Percentiles rank a stretch among this genome's conserved stretches.
Conservation (phyloP, 768 basidiomycete species). For the Hypsizygus marmoreus region DNA sequence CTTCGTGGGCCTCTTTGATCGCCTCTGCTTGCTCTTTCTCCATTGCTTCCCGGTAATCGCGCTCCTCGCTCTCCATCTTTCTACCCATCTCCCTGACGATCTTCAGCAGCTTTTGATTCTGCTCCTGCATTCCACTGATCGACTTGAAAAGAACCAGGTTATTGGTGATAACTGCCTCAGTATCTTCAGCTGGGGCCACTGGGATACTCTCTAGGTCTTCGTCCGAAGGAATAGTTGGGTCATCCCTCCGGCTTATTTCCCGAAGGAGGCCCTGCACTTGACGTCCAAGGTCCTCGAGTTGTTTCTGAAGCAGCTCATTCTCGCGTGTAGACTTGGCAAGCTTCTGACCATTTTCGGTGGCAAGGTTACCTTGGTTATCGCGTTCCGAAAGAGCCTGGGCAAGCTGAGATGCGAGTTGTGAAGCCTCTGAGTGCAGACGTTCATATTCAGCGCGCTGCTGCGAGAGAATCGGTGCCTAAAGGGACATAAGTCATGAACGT, state of each 20-base stretch:
- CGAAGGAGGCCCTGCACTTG: conserved; percentile 83
- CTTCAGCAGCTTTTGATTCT: conserved; percentile 87
- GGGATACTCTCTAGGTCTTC: conserved; percentile 54
- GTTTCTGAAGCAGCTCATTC: conserved; percentile 68
- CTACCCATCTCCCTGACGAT: conserved; percentile 81
- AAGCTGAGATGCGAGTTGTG: conserved; percentile 80
- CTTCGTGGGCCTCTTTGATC: conserved; percentile 84
- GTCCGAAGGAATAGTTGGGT: conserved; percentile 78
- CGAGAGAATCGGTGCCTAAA: conserved; percentile 84
- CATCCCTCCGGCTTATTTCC: conserved; percentile 78
- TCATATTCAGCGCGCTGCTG: conserved; percentile 92
- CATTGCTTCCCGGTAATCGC: conserved; percentile 68
- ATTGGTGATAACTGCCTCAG: conserved; percentile 83
- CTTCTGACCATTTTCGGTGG: conserved; percentile 66
- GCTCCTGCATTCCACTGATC: conserved; percentile 79
- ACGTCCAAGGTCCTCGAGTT: conserved; percentile 79
- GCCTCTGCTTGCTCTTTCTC: conserved; percentile 79
- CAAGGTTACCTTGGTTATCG: conserved; percentile 57
- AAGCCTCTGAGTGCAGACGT: conserved; percentile 75
- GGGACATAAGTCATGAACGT: conserved; percentile 1
- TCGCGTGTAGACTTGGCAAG: conserved; percentile 58
- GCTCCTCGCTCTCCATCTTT: conserved; percentile 85
- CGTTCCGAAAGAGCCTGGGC: conserved; percentile 74
- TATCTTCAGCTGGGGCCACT: conserved; percentile 48
- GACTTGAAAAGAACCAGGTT: conserved; percentile 86